Evolutionary conservation across 1,284 basidiomycete species (phyloP), one percentile per base, ranked within the genome.

Genomic region (Cutaneotrichosporon sp.): DNA sequence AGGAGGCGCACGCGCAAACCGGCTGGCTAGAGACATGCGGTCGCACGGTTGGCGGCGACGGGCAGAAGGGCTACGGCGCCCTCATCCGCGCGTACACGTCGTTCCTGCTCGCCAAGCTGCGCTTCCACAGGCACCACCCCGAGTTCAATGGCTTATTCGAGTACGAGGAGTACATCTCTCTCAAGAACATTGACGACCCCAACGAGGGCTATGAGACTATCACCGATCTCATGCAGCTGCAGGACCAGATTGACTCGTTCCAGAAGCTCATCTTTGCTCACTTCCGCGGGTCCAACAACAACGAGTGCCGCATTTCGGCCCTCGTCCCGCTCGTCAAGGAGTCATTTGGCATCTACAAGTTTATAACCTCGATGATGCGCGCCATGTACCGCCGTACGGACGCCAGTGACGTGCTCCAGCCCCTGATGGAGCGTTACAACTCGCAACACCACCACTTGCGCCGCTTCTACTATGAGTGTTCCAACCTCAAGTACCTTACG

Each of bases 171-270:
- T 97, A 97, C 79, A 88, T 97, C 71, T 92, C 91, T 26, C 83
- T 97, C 72, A 95, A 96, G 80, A 92, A 92, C 53, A 96, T 97
- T 69, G 92, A 97, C 77, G 93, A 97, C 83, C 94, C 94, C 10
- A 97, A 97, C 76, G 94, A 97, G 84, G 94, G 94, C 58, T 97
- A 95, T 73, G 94, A 97, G 80, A 97, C 93, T 1, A 97, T 97
- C 70, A 89, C 88, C 26, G 94, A 97, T 79, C 86, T 97, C 56
- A 97, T 97, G 94, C 88, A 87, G 31, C 83, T 97, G 55, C 94
- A 97, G 84, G 94, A 97, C 77, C 92, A 96, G 78, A 97, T 97
- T 63, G 94, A 97, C 76, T 91, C 92, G 5, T 97, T 97, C 83
- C 93, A 97, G 76, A 93, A 94, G 81, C 89, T 94, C 83, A 89